Evolutionary conservation across 768 basidiomycete species (phyloP), one percentile per base, ranked within the genome.

Genomic region (Trametes coccinea): DNA sequence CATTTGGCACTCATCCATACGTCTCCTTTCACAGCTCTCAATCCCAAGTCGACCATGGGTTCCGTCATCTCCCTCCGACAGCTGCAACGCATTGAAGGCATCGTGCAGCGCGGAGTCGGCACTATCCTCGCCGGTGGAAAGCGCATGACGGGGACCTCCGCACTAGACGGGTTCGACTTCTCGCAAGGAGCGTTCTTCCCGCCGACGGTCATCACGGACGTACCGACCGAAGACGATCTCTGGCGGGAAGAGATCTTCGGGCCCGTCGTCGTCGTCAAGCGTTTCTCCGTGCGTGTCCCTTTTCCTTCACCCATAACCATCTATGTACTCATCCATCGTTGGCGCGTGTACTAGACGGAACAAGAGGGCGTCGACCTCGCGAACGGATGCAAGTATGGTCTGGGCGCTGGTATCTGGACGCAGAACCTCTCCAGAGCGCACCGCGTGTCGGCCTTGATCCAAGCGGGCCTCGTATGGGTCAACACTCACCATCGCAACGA

Each of bases 401-500:
- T 93, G 6, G 92, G 91, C 13, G 88, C 89, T 2, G 88, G 87
- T 8, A 79, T 95, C 50, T 95, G 92, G 92, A 92, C 91, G 4
- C 76, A 79, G 31, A 78, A 92, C 71, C 69, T 94, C 34, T 87
- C 90, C 0, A 79, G 85, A 57, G 92, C 89, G 9, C 91, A 93
- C 70, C 85, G 88, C 3, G 82, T 92, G 2, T 82, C 92, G 5
- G 81, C 80, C 52, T 76, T 77, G 37, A 85, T 95, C 39, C 80
- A 94, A 65, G 78, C 87, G 16, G 93, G 93, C 4, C 69, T 94
- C 33, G 88, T 90, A 47, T 95, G 93, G 93, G 83, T 93, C 40
- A 94, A 95, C 70, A 92, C 89, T 0, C 91, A 93, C 66, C 93
- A 95, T 69, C 82, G 92, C 48, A 94, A 95, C 67, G 92, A 94